These are phyloP conservation scores for Talinum fruticosum DNA, from an alignment of 148 eudicot species.

Conservation along the genomic window DNA sequence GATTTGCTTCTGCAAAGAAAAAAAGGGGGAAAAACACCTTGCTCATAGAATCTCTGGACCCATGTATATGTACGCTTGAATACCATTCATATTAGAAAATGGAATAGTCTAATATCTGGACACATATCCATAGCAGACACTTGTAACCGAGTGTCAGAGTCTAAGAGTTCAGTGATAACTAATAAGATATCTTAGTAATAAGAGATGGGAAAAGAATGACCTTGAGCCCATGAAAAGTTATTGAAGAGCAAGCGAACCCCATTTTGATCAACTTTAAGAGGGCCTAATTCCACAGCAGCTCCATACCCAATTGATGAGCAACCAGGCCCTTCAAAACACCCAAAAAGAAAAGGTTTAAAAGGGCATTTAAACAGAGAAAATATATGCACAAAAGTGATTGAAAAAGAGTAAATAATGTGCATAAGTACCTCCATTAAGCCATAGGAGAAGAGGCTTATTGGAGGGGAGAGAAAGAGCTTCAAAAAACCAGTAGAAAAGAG, in stretches of 20 bases:
- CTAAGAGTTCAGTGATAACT: not conserved
- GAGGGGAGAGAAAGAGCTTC: conserved; percentile 51
- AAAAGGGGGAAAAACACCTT: not conserved
- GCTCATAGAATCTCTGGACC: not conserved
- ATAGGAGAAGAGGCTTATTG: conserved; percentile 53
- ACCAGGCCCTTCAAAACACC: conserved; percentile 51
- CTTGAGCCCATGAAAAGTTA: conserved; percentile 50
- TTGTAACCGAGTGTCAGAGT: not conserved
- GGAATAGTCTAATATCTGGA: not conserved
- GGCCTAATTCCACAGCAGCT: conserved; percentile 64
- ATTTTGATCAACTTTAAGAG: conserved; percentile 44
- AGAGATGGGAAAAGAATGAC: conserved; percentile 20
- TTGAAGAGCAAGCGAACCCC: conserved; percentile 54
- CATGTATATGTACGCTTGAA: not conserved
- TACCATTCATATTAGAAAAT: not conserved
- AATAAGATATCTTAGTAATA: not conserved
- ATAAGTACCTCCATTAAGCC: conserved; percentile 67
- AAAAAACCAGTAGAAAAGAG: conserved; percentile 72
- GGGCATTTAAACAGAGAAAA: not conserved
- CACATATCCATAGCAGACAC: not conserved
- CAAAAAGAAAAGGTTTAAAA: not conserved
- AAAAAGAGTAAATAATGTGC: not conserved
- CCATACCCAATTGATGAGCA: conserved; percentile 78
- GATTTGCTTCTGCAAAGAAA: conserved; percentile 52
- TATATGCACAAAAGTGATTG: not conserved